Base-by-base conservation (phyloP, 495 filamentous ascomycete genomes). In the Aspergillus cristatus region DNA sequence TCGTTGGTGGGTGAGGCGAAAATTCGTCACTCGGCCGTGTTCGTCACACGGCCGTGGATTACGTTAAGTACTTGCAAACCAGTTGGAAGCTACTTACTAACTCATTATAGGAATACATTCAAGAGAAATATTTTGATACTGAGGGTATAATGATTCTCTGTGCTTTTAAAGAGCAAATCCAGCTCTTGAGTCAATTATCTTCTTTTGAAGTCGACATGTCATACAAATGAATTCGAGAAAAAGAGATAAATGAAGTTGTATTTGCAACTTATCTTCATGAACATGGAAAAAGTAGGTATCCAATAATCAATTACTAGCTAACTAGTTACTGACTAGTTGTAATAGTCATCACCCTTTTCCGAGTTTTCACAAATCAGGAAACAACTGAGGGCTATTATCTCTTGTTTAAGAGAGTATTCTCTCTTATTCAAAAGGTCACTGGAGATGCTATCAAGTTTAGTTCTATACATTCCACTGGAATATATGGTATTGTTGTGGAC, bases 81-180 rank as follows among this genome's bases (percentile, higher is more conserved):
- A 26, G n/a, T 43, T 32, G 3, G 1, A 3, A 34, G 18, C 10
- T 18, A 43, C n/a, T 37, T 39, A 14, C 10, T 6, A 37, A 28
- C 8, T 8, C 4, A 8, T 8, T 24, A 24, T 4, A 30, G 28
- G 28, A 30, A 12, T 30, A 30, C 13, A 30, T 30, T 14, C n/a
- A 30, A 30, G 10, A 30, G 10, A 12, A n/a, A 12, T n/a, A 12
- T n/a, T n/a, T 6, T 30, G 13, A 14, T n/a, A 3, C 11, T 30
- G n/a, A 30, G 5, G 13, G 28, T 4, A 30, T n/a, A 6, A 30
- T 30, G 13, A 30, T 30, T n/a, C 28, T 30, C 5, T 30, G 13
- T 30, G 13, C 28, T 14, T 14, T n/a, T 14, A 12, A n/a, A 30
- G 28, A 30, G 4, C 28, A 30, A 14, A 12, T 30, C 4, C 5